Evolutionary conservation across 306 rosid genomes (phyloP).

Genomic region (Sechiopsis laciniata): DNA sequence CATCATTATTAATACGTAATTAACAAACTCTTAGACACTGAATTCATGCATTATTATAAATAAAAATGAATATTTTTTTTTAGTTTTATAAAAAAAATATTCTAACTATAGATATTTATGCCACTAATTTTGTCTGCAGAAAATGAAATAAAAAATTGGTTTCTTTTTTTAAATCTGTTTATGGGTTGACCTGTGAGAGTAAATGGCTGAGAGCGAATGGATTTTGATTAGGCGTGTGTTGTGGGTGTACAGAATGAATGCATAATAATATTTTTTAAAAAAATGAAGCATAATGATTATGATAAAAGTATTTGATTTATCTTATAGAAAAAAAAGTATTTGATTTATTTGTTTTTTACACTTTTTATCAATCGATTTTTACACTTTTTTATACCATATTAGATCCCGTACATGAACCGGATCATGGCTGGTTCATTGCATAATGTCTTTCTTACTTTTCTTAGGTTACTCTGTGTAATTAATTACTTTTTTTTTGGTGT

Average conservation of each 20-base stretch:
- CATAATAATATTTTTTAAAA: background rate
- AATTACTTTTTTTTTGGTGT: background rate
- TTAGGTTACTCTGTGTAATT: background rate
- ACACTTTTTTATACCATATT: background rate
- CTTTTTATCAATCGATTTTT: too few relatives aligned
- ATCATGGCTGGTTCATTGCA: background rate
- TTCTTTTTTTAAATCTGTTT: background rate
- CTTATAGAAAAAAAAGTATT: too few relatives aligned
- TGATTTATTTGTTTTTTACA: too few relatives aligned
- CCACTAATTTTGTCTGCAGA: slow-evolving; percentile 10
- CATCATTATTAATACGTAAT: too few relatives aligned
- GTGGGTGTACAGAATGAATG: slow-evolving; percentile 6
- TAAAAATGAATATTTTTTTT: too few relatives aligned
- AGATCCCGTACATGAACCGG: background rate
- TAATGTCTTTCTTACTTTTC: background rate
- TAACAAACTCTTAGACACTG: too few relatives aligned
- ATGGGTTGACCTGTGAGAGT: background rate
- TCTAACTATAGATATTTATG: background rate
- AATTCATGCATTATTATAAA: too few relatives aligned
- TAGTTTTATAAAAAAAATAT: too few relatives aligned
- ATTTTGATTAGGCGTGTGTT: background rate
- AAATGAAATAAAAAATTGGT: background rate
- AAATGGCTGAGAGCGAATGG: background rate
- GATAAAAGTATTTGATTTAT: too few relatives aligned
- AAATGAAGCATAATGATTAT: background rate